A percentile compares a stretch with the other conserved stretches of the same genome.
Evolutionary conservation across 169 alveolate genomes (phyloP).

Genomic region (Amoebophrya sp.): DNA sequence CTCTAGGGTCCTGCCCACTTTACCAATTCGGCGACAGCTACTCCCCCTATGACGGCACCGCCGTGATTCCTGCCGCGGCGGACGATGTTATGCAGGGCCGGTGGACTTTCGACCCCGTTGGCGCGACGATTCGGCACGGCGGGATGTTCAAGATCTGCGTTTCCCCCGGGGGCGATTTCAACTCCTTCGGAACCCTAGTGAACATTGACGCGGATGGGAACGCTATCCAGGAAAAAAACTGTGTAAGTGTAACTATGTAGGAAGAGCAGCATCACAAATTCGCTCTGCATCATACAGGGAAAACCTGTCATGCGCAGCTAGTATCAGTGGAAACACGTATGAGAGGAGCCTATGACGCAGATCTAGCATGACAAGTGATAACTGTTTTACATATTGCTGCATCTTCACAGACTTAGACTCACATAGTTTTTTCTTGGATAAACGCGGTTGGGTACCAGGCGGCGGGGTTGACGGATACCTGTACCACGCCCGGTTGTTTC

Average conservation of each 20-base stretch:
- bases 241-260: too few relatives aligned
- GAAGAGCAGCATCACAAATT: too few relatives aligned
- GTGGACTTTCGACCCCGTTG: not conserved
- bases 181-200: not conserved
- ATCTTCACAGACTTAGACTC: too few relatives aligned
- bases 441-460: not conserved
- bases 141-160: conserved; percentile 16
- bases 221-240: too few relatives aligned
- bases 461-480: not conserved
- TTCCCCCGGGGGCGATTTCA: not conserved
- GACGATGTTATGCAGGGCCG: not conserved
- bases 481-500: not conserved
- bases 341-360: too few relatives aligned
- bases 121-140: conserved; percentile 9
- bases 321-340: too few relatives aligned
- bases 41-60: not conserved
- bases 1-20: not conserved
- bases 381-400: too few relatives aligned
- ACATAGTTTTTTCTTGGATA: too few relatives aligned
- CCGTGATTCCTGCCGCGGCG: not conserved
- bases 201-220: not conserved
- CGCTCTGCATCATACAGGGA: too few relatives aligned
- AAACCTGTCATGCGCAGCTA: too few relatives aligned
- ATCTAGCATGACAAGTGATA: too few relatives aligned
- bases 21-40: not conserved